A percentile compares a stretch with the other conserved stretches of the same genome.
phyloP scores from a whole-genome alignment of 1,284 basidiomycete genomes.

The Salmacisia buchloeana region DNA sequence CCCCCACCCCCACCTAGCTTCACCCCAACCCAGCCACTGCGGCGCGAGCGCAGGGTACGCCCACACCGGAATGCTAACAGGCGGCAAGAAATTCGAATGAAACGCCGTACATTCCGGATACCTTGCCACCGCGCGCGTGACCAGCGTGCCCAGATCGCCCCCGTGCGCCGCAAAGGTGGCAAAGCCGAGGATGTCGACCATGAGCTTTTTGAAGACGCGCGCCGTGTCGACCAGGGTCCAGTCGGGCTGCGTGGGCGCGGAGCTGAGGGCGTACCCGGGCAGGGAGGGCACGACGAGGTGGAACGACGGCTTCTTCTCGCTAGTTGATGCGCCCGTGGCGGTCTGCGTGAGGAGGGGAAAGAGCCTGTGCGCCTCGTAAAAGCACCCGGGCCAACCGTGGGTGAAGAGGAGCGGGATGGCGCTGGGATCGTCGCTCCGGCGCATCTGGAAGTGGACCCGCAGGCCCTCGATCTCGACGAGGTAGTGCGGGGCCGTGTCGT shows the following conservation, averaged over 20 bases:
- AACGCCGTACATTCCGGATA: constrained; percentile 29
- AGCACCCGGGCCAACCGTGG: constrained; percentile 40
- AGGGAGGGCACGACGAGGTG: constrained; percentile 41
- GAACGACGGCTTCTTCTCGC: constrained; percentile 22
- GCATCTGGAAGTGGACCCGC: constrained; percentile 32
- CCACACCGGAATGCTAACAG: constrained; percentile 19
- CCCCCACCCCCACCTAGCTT: not conserved
- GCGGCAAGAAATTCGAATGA: constrained; percentile 31
- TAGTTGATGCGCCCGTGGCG: not conserved
- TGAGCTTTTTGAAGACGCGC: constrained; percentile 30
- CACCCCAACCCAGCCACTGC: constrained; percentile 12
- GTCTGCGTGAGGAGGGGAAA: constrained; percentile 15
- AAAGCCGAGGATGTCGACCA: constrained; percentile 31
- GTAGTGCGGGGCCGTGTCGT: constrained; percentile 22
- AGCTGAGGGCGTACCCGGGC: constrained; percentile 33
- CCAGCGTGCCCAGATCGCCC: constrained; percentile 35
- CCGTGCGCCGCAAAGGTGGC: constrained; percentile 34
- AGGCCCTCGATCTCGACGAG: constrained; percentile 29
- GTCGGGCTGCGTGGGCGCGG: constrained; percentile 21
- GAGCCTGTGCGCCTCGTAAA: constrained; percentile 27
- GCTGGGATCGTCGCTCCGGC: constrained; percentile 17
- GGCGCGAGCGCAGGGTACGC: constrained; percentile 17
- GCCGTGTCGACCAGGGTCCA: constrained; percentile 29
- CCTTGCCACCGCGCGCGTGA: constrained; percentile 30
- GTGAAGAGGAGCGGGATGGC: constrained; percentile 37